Base-by-base conservation (phyloP, 768 basidiomycete genomes). In the Calocybe indica region DNA sequence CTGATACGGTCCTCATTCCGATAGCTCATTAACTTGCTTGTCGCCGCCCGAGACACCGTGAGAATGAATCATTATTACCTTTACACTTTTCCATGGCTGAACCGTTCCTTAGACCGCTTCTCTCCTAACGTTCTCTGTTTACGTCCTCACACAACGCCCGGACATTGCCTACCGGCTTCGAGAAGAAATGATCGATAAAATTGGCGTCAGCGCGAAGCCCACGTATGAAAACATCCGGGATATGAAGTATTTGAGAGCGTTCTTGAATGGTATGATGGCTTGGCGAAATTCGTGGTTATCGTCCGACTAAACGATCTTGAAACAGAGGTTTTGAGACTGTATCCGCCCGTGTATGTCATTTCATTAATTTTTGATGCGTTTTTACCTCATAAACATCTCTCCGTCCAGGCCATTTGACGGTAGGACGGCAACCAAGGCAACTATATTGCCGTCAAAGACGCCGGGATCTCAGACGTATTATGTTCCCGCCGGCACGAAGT, bases 191-290 rank as follows among this genome's bases (percentile, higher is more conserved):
- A 47, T 75, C 4, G 59, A 61, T 7, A 62, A 65, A 9, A 68
- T 82, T 13, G 80, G 80, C 0, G 57, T 64, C 5, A 58, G 67
- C 8, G 6, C 42, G 8, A 51, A 69, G 2, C 81, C 81, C 0
- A 75, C 77, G 1, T 76, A 75, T 52, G 79, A 80, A 35, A 72
- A 79, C 40, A 68, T 83, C 51, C 65, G 75, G 33, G 69, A 73
- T 9, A 75, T 82, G 78, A 79, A 78, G 49, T 84, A 76, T 53
- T 59, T 82, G 49, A 59, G 78, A 35, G 80, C 79, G 4, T 69
- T 80, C 47, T 70, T 82, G 44, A 82, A 83, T 57, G 73, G 70
- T 77, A 28, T 10, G 68, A 22, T 44, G 10, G 22, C 14, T 15
- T 34, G 6, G 4, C 9, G 22, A 4, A 34, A 28, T n/a, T 22